phyloP scores from a whole-genome alignment of 257 asterid species.

The Solanum pinnatisectum region DNA sequence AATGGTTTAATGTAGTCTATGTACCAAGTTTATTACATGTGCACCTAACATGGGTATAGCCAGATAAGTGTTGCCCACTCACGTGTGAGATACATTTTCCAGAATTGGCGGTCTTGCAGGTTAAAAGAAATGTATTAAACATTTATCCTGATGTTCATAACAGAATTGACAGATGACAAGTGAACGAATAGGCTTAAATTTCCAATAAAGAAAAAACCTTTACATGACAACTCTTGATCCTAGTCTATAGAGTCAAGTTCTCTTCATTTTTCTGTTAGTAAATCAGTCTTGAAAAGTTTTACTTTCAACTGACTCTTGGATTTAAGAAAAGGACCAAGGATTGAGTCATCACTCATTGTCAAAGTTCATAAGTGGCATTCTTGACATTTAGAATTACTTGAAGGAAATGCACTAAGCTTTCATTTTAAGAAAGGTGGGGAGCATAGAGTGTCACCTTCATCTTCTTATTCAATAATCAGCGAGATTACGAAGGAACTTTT shows the following conservation, averaged over 20 bases:
- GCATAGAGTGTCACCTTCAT: background rate
- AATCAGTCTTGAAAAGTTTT: background rate
- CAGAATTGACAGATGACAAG: background rate
- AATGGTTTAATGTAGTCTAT: background rate
- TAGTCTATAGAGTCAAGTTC: background rate
- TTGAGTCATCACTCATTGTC: background rate
- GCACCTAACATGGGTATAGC: background rate
- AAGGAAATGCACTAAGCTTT: background rate
- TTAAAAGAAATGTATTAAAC: background rate
- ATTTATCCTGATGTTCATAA: background rate
- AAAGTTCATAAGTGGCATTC: background rate
- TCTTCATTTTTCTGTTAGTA: background rate
- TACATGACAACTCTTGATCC: background rate
- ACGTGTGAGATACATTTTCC: background rate
- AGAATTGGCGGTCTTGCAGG: background rate
- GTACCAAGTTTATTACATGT: background rate
- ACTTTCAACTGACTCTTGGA: background rate
- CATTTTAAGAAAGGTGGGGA: background rate
- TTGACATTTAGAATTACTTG: background rate
- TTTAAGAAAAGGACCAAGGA: background rate
- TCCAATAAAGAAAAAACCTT: background rate
- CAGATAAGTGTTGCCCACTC: background rate
- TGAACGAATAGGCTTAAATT: background rate
- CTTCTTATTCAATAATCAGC: background rate
- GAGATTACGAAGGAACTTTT: background rate